phyloP scores from a whole-genome alignment of 2,329 filamentous ascomycete species.

The Periglandula ipomoeae region DNA sequence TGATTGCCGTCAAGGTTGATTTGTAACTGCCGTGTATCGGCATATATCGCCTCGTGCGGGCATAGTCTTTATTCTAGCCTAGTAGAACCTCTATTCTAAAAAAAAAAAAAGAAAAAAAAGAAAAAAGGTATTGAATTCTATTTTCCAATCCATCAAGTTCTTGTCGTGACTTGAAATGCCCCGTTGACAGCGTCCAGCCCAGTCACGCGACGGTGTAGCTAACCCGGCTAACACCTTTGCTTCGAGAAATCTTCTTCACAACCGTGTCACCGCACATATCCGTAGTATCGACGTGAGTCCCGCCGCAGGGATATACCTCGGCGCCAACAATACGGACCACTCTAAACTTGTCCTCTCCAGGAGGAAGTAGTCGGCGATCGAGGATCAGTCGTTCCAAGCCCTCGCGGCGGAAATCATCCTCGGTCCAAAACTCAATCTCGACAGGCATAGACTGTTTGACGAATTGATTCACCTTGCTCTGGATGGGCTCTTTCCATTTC shows the following conservation, averaged over 20 bases:
- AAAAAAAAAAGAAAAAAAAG: not conserved
- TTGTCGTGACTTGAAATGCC: not conserved
- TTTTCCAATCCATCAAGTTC: too few species aligned
- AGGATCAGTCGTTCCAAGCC: constrained; percentile 48
- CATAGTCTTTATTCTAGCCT: not conserved
- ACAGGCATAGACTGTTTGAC: constrained; percentile 47
- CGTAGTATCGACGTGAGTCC: constrained; percentile 60
- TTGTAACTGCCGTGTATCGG: constrained; percentile 19
- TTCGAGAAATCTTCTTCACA: constrained; percentile 58
- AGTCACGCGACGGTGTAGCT: constrained; percentile 25
- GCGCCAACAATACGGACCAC: constrained; percentile 61
- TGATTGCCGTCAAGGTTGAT: constrained; percentile 44
- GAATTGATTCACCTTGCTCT: constrained; percentile 50
- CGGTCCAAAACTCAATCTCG: constrained; percentile 56
- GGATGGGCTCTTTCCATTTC: constrained; percentile 52
- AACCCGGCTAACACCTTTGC: constrained; percentile 55
- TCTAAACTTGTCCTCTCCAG: constrained; percentile 47
- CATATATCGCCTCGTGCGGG: not conserved
- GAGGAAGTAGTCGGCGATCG: constrained; percentile 32
- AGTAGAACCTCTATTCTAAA: not conserved
- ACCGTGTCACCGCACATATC: constrained; percentile 48
- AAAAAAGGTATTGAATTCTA: not conserved
- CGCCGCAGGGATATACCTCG: constrained; percentile 65
- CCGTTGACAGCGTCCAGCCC: not conserved
- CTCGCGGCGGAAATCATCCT: constrained; percentile 46